Percentiles rank a stretch among this genome's conserved stretches.
Evolutionary conservation across 2,329 filamentous ascomycete genomes (phyloP).

Genomic region (Ophiostoma sp.): DNA sequence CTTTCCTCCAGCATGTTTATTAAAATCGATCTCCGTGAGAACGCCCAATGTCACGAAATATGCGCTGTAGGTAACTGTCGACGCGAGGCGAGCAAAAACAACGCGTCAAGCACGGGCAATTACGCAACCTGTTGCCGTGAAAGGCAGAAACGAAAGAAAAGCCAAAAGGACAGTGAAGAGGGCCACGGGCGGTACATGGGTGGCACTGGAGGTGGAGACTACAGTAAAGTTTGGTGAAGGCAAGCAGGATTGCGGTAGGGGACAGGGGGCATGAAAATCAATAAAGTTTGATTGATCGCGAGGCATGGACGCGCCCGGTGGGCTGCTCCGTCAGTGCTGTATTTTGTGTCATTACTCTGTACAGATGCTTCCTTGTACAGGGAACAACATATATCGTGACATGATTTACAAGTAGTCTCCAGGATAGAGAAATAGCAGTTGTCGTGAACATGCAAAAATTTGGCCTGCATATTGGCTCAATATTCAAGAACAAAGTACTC

Average conservation of each 20-base stretch:
- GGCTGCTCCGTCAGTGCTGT: not conserved
- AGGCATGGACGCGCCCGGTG: not conserved
- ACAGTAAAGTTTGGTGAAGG: not conserved
- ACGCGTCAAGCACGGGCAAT: not conserved
- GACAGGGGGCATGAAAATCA: not conserved
- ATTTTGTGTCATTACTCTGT: not conserved
- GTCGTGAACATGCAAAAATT: not conserved
- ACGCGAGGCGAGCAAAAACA: not conserved
- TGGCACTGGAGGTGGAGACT: conserved; percentile 5
- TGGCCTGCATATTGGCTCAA: not conserved
- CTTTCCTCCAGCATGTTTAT: not conserved
- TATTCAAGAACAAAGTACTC: not conserved
- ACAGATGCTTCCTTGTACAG: not conserved
- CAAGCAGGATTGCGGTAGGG: not conserved
- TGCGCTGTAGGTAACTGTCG: no score
- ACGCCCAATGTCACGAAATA: not conserved
- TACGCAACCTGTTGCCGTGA: not conserved
- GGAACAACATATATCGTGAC: not conserved
- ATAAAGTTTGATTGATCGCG: conserved; percentile 8
- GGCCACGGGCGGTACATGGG: not conserved
- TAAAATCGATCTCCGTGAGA: not conserved
- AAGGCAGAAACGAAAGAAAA: not conserved
- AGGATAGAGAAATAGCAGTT: not conserved
- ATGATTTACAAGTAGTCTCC: no score
- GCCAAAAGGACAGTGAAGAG: not conserved